phyloP scores from a whole-genome alignment of 2,329 filamentous ascomycete genomes.

The Trichoderma atrobrunneum region DNA sequence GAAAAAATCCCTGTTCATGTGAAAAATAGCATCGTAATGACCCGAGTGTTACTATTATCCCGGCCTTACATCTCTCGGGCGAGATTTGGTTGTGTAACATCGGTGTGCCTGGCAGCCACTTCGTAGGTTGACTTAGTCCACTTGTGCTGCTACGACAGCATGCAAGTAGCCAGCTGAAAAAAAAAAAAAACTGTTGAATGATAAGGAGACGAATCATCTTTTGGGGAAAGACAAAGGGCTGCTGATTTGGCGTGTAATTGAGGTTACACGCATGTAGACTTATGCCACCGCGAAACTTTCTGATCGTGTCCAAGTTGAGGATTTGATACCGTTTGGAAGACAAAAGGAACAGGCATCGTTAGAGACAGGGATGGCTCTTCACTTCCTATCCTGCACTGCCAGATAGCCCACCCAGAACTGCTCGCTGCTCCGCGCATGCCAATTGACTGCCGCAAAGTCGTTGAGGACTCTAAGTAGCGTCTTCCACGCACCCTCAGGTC shows the following conservation, averaged over 20 bases:
- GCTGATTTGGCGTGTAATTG: neutral
- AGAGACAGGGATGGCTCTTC: neutral
- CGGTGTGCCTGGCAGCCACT: neutral
- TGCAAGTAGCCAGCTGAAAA: neutral
- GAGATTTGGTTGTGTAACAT: neutral
- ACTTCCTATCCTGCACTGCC: slow-evolving; percentile 2
- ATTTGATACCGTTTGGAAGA: neutral
- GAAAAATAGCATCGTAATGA: neutral
- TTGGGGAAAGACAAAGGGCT: neutral
- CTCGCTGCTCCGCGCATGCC: slow-evolving; percentile 6
- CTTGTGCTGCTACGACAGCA: neutral
- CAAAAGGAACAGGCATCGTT: neutral
- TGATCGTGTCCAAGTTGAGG: neutral
- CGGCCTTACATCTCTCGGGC: neutral
- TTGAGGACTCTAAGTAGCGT: slow-evolving; percentile 11
- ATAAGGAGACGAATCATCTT: neutral
- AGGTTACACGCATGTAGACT: neutral
- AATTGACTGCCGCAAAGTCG: slow-evolving; percentile 2
- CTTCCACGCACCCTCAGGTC: slow-evolving; percentile 7
- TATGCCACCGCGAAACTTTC: neutral
- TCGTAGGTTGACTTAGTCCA: neutral
- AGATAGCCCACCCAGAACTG: slow-evolving; percentile 8
- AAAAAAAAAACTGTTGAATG: neutral
- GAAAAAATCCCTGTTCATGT: neutral
- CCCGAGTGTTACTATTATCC: neutral